phyloP scores from a whole-genome alignment of 129 eudicot genomes.

The Chrysanthemum lavandulifolium region DNA sequence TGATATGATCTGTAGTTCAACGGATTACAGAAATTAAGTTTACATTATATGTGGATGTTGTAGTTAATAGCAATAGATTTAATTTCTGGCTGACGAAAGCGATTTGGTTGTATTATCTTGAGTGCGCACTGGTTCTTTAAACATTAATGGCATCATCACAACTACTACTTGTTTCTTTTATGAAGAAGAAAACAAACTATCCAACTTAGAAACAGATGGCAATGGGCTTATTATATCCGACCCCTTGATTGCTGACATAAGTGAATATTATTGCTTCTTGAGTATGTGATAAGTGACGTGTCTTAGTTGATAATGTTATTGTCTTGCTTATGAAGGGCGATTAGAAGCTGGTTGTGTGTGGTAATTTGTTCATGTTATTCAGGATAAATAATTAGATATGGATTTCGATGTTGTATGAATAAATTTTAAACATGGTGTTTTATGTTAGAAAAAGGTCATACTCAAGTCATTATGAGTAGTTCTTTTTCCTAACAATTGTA shows the following conservation, averaged over 20 bases:
- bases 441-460: too few relatives aligned
- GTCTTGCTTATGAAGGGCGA: conserved; percentile 3
- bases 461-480: too few relatives aligned
- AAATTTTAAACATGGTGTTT: too few relatives aligned
- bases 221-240: neutral
- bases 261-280: conserved; percentile 1
- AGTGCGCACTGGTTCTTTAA: neutral
- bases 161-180: conserved; percentile 3
- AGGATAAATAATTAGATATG: neutral
- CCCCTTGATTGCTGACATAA: neutral
- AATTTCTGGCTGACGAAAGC: conserved; percentile 13
- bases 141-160: neutral
- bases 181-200: neutral
- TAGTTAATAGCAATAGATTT: neutral
- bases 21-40: neutral
- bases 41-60: neutral
- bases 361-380: neutral
- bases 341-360: conserved; percentile 8
- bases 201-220: neutral
- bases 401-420: too few relatives aligned
- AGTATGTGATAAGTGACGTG: neutral
- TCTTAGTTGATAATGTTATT: neutral
- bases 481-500: too few relatives aligned
- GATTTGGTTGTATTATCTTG: neutral
- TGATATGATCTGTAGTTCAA: conserved; percentile 1